Conservation (phyloP, 2,329 filamentous ascomycete genomes). For the Biscogniauxia mediterranea region DNA sequence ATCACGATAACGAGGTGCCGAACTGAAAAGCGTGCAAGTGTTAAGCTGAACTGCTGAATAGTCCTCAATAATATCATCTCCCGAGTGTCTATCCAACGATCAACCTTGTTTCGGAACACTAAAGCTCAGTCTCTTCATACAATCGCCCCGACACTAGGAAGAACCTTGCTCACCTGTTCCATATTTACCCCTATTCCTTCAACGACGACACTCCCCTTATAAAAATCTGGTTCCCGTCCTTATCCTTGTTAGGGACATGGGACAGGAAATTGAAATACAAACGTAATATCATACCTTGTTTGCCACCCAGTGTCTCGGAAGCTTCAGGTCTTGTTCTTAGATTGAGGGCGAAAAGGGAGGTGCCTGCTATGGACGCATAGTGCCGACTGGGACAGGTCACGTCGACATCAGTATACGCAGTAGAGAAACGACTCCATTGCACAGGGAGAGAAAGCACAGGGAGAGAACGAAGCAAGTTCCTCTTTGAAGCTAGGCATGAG, state of each 20-base stretch:
- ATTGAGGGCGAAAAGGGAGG: background rate
- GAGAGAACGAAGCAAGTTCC: background rate
- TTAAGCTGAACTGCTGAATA: background rate
- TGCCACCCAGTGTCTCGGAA: background rate
- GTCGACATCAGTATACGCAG: background rate
- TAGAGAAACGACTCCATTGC: background rate
- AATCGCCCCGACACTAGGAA: background rate
- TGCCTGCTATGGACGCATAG: background rate
- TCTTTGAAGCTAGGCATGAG: background rate
- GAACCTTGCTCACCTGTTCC: background rate
- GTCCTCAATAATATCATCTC: background rate
- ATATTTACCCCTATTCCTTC: background rate
- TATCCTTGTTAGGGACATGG: background rate
- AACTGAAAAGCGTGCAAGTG: background rate
- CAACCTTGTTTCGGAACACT: background rate
- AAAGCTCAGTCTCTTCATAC: background rate
- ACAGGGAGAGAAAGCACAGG: background rate
- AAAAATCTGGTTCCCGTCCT: background rate
- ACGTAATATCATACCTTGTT: background rate
- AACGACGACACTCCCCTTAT: background rate
- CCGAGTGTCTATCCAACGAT: background rate
- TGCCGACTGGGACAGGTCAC: background rate
- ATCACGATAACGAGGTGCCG: background rate
- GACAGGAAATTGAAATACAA: background rate
- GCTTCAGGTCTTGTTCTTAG: background rate